phyloP scores from a whole-genome alignment of 768 basidiomycete species.

The Cyclocybe cylindracea region DNA sequence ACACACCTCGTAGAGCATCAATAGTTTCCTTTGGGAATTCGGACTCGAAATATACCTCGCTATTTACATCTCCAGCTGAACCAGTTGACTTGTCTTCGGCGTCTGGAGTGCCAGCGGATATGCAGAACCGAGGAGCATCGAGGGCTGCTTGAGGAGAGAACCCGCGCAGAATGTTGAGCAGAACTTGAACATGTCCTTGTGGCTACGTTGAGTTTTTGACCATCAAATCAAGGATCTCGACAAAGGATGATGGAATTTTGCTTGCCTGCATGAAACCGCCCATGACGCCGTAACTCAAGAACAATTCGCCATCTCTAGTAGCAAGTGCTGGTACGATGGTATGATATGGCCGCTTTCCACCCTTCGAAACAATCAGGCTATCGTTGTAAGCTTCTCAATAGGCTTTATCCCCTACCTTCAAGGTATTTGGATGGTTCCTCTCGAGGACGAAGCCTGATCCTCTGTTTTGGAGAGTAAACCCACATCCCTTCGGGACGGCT shows the following conservation, averaged over 20 bases:
- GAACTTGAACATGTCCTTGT: slow-evolving; percentile 94
- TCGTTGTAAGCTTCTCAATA: not conserved
- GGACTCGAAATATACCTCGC: slow-evolving; percentile 89
- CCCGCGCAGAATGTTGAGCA: slow-evolving; percentile 87
- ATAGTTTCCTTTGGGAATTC: slow-evolving; percentile 67
- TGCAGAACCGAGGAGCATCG: slow-evolving; percentile 95
- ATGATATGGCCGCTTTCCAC: slow-evolving; percentile 85
- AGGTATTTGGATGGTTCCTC: slow-evolving; percentile 81
- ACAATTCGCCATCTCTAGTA: slow-evolving; percentile 75
- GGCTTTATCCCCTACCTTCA: slow-evolving; percentile 50
- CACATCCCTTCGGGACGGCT: slow-evolving; percentile 93
- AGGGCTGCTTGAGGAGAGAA: slow-evolving; percentile 87
- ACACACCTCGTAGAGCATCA: slow-evolving; percentile 64
- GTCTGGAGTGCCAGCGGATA: slow-evolving; percentile 80
- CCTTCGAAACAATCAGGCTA: slow-evolving; percentile 35
- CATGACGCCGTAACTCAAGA: slow-evolving; percentile 91
- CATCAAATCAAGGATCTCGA: not conserved
- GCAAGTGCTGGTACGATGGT: slow-evolving; percentile 94
- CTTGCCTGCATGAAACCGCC: slow-evolving; percentile 85
- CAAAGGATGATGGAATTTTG: not conserved
- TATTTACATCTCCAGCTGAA: slow-evolving; percentile 69
- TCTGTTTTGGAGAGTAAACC: slow-evolving; percentile 95
- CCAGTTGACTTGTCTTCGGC: slow-evolving; percentile 44
- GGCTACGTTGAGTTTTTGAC: slow-evolving; percentile 48
- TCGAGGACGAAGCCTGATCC: slow-evolving; percentile 82